Evolutionary conservation across 1,284 basidiomycete species (phyloP), one percentile per base, ranked within the genome.

Genomic region (Tausonia pullulans): DNA sequence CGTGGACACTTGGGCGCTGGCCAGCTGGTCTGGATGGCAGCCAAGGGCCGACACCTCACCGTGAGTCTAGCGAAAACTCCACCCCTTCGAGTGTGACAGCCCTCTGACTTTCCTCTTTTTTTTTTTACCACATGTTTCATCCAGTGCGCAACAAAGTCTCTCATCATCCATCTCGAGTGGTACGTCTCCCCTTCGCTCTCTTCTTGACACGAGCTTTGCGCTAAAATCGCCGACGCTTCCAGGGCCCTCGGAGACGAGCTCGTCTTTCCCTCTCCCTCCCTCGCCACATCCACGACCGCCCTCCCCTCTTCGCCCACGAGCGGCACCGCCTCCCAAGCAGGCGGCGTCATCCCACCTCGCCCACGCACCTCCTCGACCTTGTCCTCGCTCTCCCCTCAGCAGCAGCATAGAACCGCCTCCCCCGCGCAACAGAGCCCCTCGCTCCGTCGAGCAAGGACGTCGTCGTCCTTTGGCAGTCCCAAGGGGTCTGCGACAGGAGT

Each of bases 151-250:
- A 92, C 89, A 0, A 90, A 91, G 75, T 88, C 87, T 8, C 80
- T 90, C 44, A 90, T 94, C 66, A 77, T 94, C 53, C 90, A 92
- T 69, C 78, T 94, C 3, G 86, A 90, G 74, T 94, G 91, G 90
- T 80, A 85, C 27, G 87, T 85, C 7, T 83, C 83, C 39, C 84
- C 6, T 61, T 62, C 11, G 67, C 69, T 27, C 66, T 69, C 53
- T 39, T 39, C 27, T 54, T 60, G 27, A 27, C 27, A 27, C 27
- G 27, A 27, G 27, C 27, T 27, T 27, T 27, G 27, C 27, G 27
- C 27, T 27, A 27, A 27, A 11, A 56, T 43, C 40, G 27, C 51
- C 41, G 9, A 44, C 46, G 57, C 67, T 57, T 14, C 62, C 58
- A 14, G 63, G 56, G 39, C 59, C 44, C 55, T 60, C 13, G 55